phyloP scores from a whole-genome alignment of 371 early-diverging fungal genomes.

The Synchytrium microbalum region DNA sequence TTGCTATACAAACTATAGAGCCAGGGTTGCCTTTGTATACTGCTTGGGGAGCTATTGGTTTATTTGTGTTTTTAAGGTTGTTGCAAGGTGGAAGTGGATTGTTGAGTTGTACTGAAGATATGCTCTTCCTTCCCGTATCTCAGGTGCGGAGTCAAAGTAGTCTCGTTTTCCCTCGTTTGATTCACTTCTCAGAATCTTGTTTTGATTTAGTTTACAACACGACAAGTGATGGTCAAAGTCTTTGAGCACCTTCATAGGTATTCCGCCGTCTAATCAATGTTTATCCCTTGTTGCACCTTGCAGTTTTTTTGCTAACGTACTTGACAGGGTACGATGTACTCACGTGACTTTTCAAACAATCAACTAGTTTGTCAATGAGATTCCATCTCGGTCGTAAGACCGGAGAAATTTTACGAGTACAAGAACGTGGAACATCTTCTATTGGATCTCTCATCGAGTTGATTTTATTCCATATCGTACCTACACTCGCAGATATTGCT shows the following conservation, averaged over 20 bases:
- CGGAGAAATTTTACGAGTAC: constrained; percentile 67
- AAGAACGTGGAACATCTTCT: constrained; percentile 78
- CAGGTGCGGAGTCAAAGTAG: constrained; percentile 34
- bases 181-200: background rate
- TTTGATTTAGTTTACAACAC: constrained; percentile 58
- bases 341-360: constrained; percentile 76
- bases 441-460: constrained; percentile 72
- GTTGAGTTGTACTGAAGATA: constrained; percentile 66
- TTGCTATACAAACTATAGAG: too few species aligned
- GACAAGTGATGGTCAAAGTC: constrained; percentile 73
- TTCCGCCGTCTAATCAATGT: background rate
- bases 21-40: constrained; percentile 26
- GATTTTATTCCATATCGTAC: constrained; percentile 80
- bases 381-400: constrained; percentile 91
- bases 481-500: constrained; percentile 78
- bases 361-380: constrained; percentile 65
- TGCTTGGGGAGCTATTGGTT: constrained; percentile 56
- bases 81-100: constrained; percentile 63
- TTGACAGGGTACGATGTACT: constrained; percentile 47
- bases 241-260: constrained; percentile 70
- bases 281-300: too few species aligned
- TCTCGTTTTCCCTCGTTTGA: background rate
- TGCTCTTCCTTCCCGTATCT: constrained; percentile 84
- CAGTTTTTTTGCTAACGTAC: too few species aligned
- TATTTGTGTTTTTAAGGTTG: constrained; percentile 63